Conservation (phyloP, 805 yeast genomes). For the Metschnikowia dekortorum region DNA sequence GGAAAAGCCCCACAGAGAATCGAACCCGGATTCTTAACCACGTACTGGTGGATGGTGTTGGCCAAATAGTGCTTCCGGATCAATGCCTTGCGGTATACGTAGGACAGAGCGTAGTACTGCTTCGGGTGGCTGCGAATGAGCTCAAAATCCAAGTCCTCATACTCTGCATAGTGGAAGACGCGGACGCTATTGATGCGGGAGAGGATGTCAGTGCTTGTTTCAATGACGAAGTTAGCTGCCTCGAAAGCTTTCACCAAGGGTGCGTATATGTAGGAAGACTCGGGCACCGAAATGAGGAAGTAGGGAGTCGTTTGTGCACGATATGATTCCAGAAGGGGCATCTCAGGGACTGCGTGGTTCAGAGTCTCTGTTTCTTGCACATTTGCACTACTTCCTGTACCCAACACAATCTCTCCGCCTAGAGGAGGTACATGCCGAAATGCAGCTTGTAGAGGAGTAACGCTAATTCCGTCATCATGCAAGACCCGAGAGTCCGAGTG, state of each 20-base stretch:
- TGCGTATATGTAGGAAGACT: conserved; percentile 36
- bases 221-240: conserved; percentile 23
- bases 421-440: conserved; percentile 52
- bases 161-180: conserved; percentile 79
- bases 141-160: conserved; percentile 84
- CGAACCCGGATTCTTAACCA: conserved; percentile 70
- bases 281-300: conserved; percentile 37
- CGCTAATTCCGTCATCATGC: conserved; percentile 56
- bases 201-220: conserved; percentile 20
- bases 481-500: conserved; percentile 71
- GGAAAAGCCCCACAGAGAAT: conserved; percentile 61
- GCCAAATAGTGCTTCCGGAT: conserved; percentile 87
- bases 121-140: conserved; percentile 38
- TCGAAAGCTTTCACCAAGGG: conserved; percentile 39
- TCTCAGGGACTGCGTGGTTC: background rate
- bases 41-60: conserved; percentile 72
- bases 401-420: conserved; percentile 54
- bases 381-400: background rate
- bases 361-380: background rate
- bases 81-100: conserved; percentile 82
- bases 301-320: background rate
- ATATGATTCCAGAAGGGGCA: background rate
- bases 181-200: conserved; percentile 21
- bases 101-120: conserved; percentile 68
- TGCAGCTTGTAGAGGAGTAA: conserved; percentile 58